Base-by-base conservation (phyloP, 2,329 filamentous ascomycete genomes). In the Simplicillium sp. region DNA sequence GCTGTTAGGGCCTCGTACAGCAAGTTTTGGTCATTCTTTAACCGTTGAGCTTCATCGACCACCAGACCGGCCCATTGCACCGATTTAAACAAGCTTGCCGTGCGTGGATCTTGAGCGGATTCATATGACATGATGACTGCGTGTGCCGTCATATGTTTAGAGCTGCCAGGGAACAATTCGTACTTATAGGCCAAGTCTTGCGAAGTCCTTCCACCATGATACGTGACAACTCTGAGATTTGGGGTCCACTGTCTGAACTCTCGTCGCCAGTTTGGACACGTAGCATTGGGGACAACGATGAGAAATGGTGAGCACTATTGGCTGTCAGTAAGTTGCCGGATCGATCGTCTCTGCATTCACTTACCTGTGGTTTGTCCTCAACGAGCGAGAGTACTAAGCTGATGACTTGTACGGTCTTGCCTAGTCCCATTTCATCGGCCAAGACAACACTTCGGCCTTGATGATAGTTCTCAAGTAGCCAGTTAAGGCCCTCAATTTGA, bases 401-500 rank as follows among this genome's bases (percentile, higher is more conserved):
- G 45, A 97, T 84, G 39, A 96, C 80, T 57, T 98, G 92, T 28
- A 98, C 87, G 0, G 92, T 98, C 66, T 98, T 98, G 28, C 92
- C 92, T 2, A 98, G 75, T 33, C 92, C 92, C 92, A 98, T 98
- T 57, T 98, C 92, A 55, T 98, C 92, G 1, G 92, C 92, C 7
- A 97, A 74, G 44, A 97, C 90, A 20, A 88, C 84, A 53, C 92
- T 97, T 54, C 85, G 81, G 50, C 81, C 73, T 38, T 76, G 71
- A 52, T 88, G 84, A 70, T 87, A 97, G 55, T 92, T 92, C 58
- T 85, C 89, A 44, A 95, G 82, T 3, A 98, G 75, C 89, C 92
- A 98, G 53, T 97, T 96, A 39, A 96, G 68, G 15, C 92, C 92
- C 44, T 96, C 86, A 35, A 94, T 65, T 57, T 98, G 92, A 54